Percentiles rank a stretch among this genome's conserved stretches.
These are phyloP conservation scores for Evernia prunastri DNA, from an alignment of 495 filamentous ascomycete species.

Conservation along the genomic window DNA sequence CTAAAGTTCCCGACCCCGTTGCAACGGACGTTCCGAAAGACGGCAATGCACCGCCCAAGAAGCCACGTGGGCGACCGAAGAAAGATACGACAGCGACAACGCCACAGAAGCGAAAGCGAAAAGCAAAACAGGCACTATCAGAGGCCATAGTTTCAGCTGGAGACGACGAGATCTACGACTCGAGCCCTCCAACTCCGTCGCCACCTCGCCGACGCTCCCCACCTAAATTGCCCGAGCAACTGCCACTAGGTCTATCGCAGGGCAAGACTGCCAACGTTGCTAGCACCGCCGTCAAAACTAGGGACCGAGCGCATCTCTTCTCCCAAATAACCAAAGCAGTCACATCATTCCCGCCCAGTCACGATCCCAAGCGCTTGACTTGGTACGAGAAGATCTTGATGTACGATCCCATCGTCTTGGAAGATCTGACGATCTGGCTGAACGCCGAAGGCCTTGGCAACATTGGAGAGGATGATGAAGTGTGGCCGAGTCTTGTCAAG, in stretches of 20 bases:
- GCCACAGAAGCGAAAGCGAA: conserved; percentile 9
- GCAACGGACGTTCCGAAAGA: neutral
- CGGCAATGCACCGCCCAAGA: conserved; percentile 14
- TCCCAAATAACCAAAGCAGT: conserved; percentile 59
- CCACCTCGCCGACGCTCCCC: neutral
- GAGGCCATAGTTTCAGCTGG: conserved; percentile 20
- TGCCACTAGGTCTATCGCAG: neutral
- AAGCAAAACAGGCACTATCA: conserved; percentile 14
- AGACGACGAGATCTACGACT: conserved; percentile 24
- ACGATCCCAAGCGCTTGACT: conserved; percentile 45
- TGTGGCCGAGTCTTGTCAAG: conserved; percentile 55
- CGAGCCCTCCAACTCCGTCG: conserved; percentile 16
- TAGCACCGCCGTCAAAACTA: conserved; percentile 12
- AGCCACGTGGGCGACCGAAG: conserved; percentile 42
- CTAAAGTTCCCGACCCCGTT: conserved; percentile 6
- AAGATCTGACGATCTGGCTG: conserved; percentile 79
- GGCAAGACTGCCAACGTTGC: neutral
- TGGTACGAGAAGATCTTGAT: conserved; percentile 92
- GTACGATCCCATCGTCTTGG: conserved; percentile 85
- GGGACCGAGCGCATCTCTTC: conserved; percentile 19
- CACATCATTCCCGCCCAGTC: conserved; percentile 43
- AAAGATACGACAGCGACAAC: conserved; percentile 28
- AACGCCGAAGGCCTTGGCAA: conserved; percentile 62
- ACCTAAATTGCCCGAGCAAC: conserved; percentile 9
- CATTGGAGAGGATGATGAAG: conserved; percentile 59